Base-by-base conservation (phyloP, 805 yeast species). In the Kuraishia piskuri region DNA sequence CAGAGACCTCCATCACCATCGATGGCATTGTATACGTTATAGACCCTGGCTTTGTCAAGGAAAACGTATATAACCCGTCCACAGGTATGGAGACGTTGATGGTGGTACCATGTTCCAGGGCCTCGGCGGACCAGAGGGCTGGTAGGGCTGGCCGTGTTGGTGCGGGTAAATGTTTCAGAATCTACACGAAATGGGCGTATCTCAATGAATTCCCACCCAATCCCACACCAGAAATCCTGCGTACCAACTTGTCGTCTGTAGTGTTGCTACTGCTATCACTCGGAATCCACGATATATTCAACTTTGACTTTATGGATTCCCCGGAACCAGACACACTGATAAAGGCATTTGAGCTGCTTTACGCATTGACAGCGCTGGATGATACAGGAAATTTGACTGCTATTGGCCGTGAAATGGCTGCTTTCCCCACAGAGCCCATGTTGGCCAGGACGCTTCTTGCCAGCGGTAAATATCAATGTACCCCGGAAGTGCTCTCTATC, bases 81-180 rank as follows among this genome's bases (percentile, higher is more conserved):
- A 83, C 90, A 6, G 91, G 97, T 17, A 91, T 92, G 83, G 96
- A 90, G 55, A 84, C 91, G 36, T 75, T 94, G 55, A 81, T 86
- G 49, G 90, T 94, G 4, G 81, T 85, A 17, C 95, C 97, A 0
- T 90, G 96, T 57, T 91, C 98, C 0, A 84, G 84, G 62, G 99
- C 99, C 0, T 90, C 96, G 47, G 97, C 97, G 0, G 91, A 90
- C 62, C 99, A 94, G 70, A 76, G 99, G 63, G 91, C 97, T 1
- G 99, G 99, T 65, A 82, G 99, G 73, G 99, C 98, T 5, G 99
- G 99, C 46, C 84, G 99, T 73, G 90, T 96, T 7, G 91, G 96
- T 1, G 97, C 98, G 0, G 99, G 99, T 19, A 88, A 89, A 64
- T 94, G 98, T 68, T 94, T 86, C 63, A 68, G 99, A 44, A 71